phyloP scores from a whole-genome alignment of 2,329 filamentous ascomycete species.

The Aureobasidium sp. region DNA sequence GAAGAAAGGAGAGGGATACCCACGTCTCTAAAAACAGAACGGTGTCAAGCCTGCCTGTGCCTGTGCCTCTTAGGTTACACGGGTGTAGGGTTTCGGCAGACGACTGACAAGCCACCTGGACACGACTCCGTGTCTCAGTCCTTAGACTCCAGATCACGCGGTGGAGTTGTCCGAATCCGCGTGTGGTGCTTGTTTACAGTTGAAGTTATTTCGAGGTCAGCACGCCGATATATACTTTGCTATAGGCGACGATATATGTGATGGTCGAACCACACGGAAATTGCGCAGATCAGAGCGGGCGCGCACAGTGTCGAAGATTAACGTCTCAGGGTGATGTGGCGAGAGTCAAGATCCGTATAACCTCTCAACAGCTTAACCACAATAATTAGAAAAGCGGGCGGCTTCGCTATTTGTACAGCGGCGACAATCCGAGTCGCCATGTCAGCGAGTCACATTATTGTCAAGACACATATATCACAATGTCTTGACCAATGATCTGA shows the following conservation, averaged over 20 bases:
- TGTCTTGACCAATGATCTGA: neutral
- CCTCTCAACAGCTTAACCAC: conserved; percentile 9
- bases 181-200: neutral
- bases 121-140: neutral
- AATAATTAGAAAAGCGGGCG: neutral
- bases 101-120: neutral
- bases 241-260: neutral
- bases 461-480: neutral
- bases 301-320: neutral
- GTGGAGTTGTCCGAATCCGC: neutral
- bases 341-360: neutral
- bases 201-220: neutral
- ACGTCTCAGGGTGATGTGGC: neutral
- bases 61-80: conserved; percentile 8
- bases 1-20: neutral
- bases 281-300: neutral
- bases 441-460: neutral
- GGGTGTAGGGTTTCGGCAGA: conserved; percentile 4
- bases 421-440: neutral
- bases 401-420: neutral
- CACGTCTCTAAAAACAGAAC: conserved; percentile 7
- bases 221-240: neutral
- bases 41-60: neutral
- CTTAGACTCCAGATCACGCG: neutral
- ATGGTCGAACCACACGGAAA: neutral